These are phyloP conservation scores for Colletotrichum tropicicola DNA, from an alignment of 2,329 filamentous ascomycete species.

Conservation along the genomic window DNA sequence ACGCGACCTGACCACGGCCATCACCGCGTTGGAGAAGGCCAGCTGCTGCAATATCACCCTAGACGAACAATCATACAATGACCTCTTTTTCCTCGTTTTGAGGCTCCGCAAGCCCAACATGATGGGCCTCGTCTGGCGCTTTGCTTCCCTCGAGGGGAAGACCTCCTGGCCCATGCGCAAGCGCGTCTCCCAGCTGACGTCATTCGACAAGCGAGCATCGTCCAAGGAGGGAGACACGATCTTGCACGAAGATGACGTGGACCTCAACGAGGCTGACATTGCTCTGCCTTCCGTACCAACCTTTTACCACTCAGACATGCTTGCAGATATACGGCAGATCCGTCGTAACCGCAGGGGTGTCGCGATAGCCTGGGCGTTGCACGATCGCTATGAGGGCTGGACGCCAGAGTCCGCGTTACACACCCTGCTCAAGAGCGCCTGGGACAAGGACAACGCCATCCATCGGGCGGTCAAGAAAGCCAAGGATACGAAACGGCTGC, in stretches of 20 bases:
- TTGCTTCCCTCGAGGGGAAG: slow-evolving; percentile 37
- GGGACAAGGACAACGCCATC: slow-evolving; percentile 15
- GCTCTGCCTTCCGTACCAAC: not conserved
- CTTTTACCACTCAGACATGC: not conserved
- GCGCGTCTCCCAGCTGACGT: slow-evolving; percentile 26
- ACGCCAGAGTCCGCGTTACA: slow-evolving; percentile 7
- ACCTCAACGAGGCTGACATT: not conserved
- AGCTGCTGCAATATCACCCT: slow-evolving; percentile 33
- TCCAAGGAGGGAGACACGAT: not conserved
- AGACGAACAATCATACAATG: slow-evolving; percentile 43
- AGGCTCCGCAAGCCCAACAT: slow-evolving; percentile 40
- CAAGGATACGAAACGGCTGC: too few species aligned
- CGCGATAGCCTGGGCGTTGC: not conserved
- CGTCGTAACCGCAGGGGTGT: not conserved
- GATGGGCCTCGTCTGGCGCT: slow-evolving; percentile 43
- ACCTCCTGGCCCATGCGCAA: slow-evolving; percentile 39
- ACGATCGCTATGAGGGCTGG: not conserved
- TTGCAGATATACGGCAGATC: not conserved
- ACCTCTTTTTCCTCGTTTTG: slow-evolving; percentile 49
- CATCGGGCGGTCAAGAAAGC: not conserved
- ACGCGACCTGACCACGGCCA: slow-evolving; percentile 41
- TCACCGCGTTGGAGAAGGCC: slow-evolving; percentile 40
- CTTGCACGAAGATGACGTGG: not conserved
- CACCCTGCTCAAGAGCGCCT: slow-evolving; percentile 1
- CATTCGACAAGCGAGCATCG: not conserved